Evolutionary conservation across 73 alveolate genomes (phyloP), one percentile per base, ranked within the genome.

Genomic region (Blepharisma stoltei): DNA sequence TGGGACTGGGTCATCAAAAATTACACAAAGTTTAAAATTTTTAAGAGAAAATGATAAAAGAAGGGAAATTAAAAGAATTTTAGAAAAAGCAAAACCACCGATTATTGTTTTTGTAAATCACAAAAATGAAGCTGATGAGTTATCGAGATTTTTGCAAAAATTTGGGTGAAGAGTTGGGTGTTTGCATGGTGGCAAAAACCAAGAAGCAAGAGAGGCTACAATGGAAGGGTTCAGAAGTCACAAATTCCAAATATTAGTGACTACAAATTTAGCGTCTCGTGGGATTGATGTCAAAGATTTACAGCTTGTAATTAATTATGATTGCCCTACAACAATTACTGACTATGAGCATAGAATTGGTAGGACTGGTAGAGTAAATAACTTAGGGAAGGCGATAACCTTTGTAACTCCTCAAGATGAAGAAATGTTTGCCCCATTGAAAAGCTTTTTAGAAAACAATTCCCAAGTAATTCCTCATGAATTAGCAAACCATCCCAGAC

Each of bases 271-370:
- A 27, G 83, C 93, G 65, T 95, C 98, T 45, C 83, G 99, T 76
- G 99, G 99, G n/a, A 78, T 97, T 7, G 99, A 97, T 88, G 93
- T 97, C 41, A 95, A 92, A 54, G 84, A 94, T 71, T 80, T 95
- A 50, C 88, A 90, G 9, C 81, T 95, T 32, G 99, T 97, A 6
- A 83, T 97, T 46, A 97, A 97, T 83, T 97, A 89, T 80, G 86
- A 91, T 65, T 92, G 99, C 81, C 99, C 99, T 0, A 97, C 95
- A 82, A 98, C 93, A 73, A 89, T 91, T 89, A 99, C 93, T 69
- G 99, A 97, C 81, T 97, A 95, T 80, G 94, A 95, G 20, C 99
- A 97, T 86, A 89, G 99, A 88, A 95, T 95, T 21, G 99, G 99
- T 8, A 84, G 99, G 54, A 97, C 99, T 6, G 99, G 99, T 11